Base-by-base conservation (phyloP, 768 basidiomycete species). In the Cystofilobasidium ferigula region DNA sequence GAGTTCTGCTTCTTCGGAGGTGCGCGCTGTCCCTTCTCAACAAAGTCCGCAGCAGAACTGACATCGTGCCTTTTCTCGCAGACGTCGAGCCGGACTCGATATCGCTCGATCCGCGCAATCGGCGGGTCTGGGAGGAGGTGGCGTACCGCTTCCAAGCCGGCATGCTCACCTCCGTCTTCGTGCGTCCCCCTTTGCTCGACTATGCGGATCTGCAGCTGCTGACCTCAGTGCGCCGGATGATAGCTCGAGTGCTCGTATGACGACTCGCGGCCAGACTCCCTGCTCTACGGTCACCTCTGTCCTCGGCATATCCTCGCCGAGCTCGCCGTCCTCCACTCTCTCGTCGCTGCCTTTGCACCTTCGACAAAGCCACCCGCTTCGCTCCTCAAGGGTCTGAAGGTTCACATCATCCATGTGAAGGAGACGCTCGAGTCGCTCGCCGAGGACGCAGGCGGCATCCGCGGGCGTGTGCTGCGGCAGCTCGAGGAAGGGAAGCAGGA, bases 1-100 rank as follows among this genome's bases (percentile, higher is more conserved):
- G 88, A 94, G 74, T 85, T 97, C 70, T 79, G 97, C 42, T 97
- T 97, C 77, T 94, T 95, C 71, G 94, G 94, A 6, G 62, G 62
- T 63, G 16, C 51, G 62, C n/a, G n/a, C n/a, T n/a, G 26, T 16
- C 20, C 13, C 66, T 38, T 51, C 12, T 20, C 48, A 22, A 67
- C 48, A 36, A 65, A 68, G n/a, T n/a, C n/a, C n/a, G n/a, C n/a
- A n/a, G n/a, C n/a, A 16, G 67, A 62, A 24, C 38, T 35, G 13
- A 47, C 60, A 57, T 68, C 8, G 70, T 67, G 43, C 67, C 22
- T 61, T 64, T 48, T 18, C 48, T 32, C 1, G 63, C 62, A 63
- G 30, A 57, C 18, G 59, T 36, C 6, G 62, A 61, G 9, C 34
- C 64, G 35, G 59, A 67, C 14, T 82, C 82, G 58, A 71, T 92